Percentiles rank a stretch among this genome's conserved stretches.
Conservation (phyloP, 441 rosid species). For the Pelargonium myrrhifolium region DNA sequence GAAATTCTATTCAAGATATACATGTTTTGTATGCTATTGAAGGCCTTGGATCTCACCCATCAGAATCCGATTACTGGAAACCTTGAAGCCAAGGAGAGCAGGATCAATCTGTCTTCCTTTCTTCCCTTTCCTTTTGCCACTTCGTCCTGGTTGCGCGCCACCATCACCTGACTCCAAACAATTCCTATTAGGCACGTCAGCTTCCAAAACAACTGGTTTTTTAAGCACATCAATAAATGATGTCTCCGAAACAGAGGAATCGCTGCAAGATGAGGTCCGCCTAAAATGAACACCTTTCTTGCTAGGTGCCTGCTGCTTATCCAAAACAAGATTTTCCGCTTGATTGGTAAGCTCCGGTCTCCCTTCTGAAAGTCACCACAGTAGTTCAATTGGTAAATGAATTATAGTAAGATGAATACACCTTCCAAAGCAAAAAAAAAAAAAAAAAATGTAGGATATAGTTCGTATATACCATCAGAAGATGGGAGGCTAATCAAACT, state of each 20-base stretch:
- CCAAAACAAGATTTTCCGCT: conserved; percentile 15
- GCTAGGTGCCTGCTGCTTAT: conserved; percentile 15
- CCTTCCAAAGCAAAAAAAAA: background rate
- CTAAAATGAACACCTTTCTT: conserved; percentile 32
- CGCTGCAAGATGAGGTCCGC: conserved; percentile 33
- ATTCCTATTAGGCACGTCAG: conserved; percentile 15
- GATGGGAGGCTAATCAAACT: conserved; percentile 13
- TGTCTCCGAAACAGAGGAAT: conserved; percentile 36
- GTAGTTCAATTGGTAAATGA: background rate
- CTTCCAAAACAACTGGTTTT: conserved; percentile 28
- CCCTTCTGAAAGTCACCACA: conserved; percentile 18
- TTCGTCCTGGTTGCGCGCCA: conserved; percentile 28
- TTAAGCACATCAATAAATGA: conserved; percentile 49
- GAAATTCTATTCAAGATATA: conserved; percentile 14
- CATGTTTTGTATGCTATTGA: conserved; percentile 39
- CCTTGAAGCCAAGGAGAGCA: conserved; percentile 77
- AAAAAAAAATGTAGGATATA: background rate
- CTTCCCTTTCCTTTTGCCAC: conserved; percentile 76
- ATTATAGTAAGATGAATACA: background rate
- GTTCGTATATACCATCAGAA: conserved; percentile 27
- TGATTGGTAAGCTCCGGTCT: conserved; percentile 11
- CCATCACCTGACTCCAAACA: conserved; percentile 32
- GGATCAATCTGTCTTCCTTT: conserved; percentile 83
- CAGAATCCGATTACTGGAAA: conserved; percentile 71
- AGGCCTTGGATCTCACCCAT: conserved; percentile 78